Evolutionary conservation across 345 rosid species (phyloP).

Genomic region (Citrus reticulata): DNA sequence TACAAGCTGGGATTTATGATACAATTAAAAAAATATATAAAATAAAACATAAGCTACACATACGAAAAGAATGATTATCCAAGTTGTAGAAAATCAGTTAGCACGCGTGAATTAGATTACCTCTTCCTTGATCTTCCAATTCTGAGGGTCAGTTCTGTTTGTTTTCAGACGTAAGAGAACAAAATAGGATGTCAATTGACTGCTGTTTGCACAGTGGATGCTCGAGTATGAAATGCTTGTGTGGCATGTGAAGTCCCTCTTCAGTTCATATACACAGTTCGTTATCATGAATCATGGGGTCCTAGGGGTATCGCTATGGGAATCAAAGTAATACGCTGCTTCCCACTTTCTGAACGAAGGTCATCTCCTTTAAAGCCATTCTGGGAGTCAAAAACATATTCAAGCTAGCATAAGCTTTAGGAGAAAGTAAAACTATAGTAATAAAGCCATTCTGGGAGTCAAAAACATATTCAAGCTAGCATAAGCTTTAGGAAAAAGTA

Average conservation of each 20-base stretch:
- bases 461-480: background rate
- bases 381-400: slow-evolving; percentile 32
- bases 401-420: background rate
- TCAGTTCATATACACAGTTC: background rate
- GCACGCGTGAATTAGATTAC: background rate
- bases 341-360: slow-evolving; percentile 47
- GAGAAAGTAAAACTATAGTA: too few species aligned
- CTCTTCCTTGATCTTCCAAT: slow-evolving; percentile 1
- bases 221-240: background rate
- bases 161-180: background rate
- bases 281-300: slow-evolving; percentile 44
- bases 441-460: slow-evolving; percentile 38
- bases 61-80: background rate
- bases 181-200: background rate
- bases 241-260: background rate
- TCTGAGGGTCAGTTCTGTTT: background rate
- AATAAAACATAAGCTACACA: background rate
- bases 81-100: background rate
- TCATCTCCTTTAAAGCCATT: slow-evolving; percentile 45
- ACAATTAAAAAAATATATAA: background rate
- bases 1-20: slow-evolving; percentile 1
- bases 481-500: background rate
- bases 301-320: slow-evolving; percentile 36
- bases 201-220: background rate
- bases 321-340: slow-evolving; percentile 27